Percentiles rank a stretch among this genome's conserved stretches.
Evolutionary conservation across 495 filamentous ascomycete species (phyloP).

Genomic region (Daldinia caldariorum): DNA sequence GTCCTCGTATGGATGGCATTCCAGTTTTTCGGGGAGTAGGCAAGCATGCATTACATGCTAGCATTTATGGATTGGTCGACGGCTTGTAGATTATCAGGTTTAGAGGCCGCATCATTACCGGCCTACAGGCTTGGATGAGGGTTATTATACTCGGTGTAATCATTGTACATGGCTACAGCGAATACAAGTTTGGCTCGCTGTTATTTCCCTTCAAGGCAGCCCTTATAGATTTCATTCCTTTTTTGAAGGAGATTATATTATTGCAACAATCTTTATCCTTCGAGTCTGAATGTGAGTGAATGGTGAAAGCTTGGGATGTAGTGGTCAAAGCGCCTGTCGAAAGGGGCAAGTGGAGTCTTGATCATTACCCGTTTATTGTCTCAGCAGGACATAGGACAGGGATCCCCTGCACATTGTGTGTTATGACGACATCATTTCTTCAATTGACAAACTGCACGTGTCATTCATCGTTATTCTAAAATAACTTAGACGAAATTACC

Average conservation of each 20-base stretch:
- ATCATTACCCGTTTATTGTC: not conserved
- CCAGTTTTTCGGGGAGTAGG: conserved; percentile 8
- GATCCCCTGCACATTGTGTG: not conserved
- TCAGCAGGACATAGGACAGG: conserved; percentile 1
- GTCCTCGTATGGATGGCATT: not conserved
- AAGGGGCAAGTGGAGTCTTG: conserved; percentile 1
- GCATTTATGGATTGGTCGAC: conserved; percentile 14
- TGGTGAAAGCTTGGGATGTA: too few species aligned
- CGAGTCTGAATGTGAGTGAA: too few species aligned
- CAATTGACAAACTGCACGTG: conserved; percentile 9
- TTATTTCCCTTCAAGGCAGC: not conserved
- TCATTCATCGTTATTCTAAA: conserved; percentile 2
- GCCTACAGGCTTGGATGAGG: conserved; percentile 12
- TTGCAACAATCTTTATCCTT: too few species aligned
- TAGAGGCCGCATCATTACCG: conserved; percentile 6
- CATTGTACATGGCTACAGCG: conserved; percentile 11
- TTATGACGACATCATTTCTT: conserved; percentile 36
- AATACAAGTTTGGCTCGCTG: conserved; percentile 15
- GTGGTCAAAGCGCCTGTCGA: conserved; percentile 4
- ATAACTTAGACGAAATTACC: not conserved
- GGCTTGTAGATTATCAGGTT: conserved; percentile 25
- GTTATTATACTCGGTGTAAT: conserved; percentile 28
- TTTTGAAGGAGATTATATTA: too few species aligned
- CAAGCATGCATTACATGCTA: conserved; percentile 21
- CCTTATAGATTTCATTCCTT: not conserved